These are phyloP conservation scores for Periconia macrospinosa DNA, from an alignment of 2,329 filamentous ascomycete genomes.

Conservation along the genomic window DNA sequence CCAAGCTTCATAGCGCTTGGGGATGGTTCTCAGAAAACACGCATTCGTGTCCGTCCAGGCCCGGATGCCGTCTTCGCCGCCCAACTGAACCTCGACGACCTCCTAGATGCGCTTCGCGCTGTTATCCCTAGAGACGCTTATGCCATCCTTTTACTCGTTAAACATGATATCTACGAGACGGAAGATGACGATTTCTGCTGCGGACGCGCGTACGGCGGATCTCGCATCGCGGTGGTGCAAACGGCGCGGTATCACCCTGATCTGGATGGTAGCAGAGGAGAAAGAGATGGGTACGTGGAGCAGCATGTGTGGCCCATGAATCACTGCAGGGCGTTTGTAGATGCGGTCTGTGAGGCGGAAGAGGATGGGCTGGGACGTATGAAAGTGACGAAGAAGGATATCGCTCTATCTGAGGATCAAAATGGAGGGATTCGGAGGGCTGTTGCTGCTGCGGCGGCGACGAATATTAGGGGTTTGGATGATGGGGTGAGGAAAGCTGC, in stretches of 20 bases:
- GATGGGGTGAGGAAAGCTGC: constrained; percentile 3
- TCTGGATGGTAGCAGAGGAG: constrained; percentile 47
- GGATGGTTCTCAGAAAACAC: constrained; percentile 28
- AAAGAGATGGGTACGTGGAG: constrained; percentile 44
- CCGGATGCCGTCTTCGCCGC: constrained; percentile 51
- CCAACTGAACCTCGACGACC: constrained; percentile 63
- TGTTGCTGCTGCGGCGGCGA: not conserved
- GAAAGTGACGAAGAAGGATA: not conserved
- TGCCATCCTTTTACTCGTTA: constrained; percentile 58
- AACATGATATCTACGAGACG: constrained; percentile 67
- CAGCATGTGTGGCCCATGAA: constrained; percentile 66
- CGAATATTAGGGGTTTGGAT: not conserved
- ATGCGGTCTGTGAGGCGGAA: constrained; percentile 41
- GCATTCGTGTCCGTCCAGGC: constrained; percentile 56
- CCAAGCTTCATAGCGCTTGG: too few relatives aligned
- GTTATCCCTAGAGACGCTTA: constrained; percentile 62
- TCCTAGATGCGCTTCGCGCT: constrained; percentile 59
- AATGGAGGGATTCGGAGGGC: not conserved
- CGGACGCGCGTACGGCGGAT: constrained; percentile 67
- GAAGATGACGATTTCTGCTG: constrained; percentile 69
- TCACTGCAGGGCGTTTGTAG: constrained; percentile 60
- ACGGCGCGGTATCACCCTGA: constrained; percentile 63
- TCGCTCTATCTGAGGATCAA: not conserved
- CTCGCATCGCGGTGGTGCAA: constrained; percentile 64
- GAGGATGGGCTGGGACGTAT: constrained; percentile 11